Conservation (phyloP, 352 stramenopile genomes). For the Pythium dissimile region DNA sequence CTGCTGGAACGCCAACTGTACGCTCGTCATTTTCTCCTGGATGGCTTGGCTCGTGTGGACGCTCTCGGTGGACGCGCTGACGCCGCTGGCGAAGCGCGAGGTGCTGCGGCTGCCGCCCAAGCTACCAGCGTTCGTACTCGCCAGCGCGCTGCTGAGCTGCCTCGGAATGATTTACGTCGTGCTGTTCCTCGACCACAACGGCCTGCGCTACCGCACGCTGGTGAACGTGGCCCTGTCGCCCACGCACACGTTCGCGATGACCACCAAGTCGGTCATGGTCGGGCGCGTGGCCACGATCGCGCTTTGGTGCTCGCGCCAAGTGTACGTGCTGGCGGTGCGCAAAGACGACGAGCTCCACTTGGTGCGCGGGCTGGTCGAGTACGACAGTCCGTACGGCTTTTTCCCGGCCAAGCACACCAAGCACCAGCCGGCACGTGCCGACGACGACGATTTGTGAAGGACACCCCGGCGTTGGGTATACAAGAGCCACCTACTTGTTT, state of each 20-base stretch:
- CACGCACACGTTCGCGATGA: slow-evolving; percentile 1
- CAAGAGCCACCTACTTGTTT: too few relatives aligned
- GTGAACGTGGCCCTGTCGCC: neutral
- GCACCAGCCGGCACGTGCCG: neutral
- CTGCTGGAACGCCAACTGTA: neutral
- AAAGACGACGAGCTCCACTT: slow-evolving; percentile 10
- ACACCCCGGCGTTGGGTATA: too few relatives aligned
- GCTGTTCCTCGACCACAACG: slow-evolving; percentile 3
- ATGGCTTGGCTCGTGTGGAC: slow-evolving; percentile 2
- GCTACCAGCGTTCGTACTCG: neutral
- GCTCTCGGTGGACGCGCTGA: slow-evolving; percentile 12
- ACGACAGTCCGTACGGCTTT: neutral
- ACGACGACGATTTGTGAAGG: neutral
- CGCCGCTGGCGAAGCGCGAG: neutral
- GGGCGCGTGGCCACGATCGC: slow-evolving; percentile 9
- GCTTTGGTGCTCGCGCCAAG: slow-evolving; percentile 10
- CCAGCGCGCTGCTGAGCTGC: neutral
- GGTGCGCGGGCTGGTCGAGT: slow-evolving; percentile 8
- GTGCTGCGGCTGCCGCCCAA: neutral
- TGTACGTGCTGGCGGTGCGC: neutral
- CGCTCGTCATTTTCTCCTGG: slow-evolving; percentile 3
- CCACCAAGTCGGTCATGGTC: slow-evolving; percentile 5
- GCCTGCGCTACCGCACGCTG: slow-evolving; percentile 5
- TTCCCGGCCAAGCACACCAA: neutral
- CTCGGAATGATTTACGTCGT: slow-evolving; percentile 1